phyloP scores from a whole-genome alignment of 306 rosid species.

The Dryas drummondii region DNA sequence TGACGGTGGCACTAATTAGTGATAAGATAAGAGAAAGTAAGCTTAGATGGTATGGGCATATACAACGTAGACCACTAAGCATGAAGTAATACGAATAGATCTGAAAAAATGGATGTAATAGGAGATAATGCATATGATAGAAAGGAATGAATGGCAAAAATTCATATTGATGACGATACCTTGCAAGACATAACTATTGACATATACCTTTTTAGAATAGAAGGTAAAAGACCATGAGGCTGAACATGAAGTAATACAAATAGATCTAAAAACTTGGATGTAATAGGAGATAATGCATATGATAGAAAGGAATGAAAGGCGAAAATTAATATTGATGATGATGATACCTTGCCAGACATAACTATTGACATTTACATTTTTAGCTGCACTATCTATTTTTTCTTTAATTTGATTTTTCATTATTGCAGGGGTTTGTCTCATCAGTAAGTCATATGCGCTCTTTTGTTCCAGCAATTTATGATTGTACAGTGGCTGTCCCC shows the following conservation, averaged over 20 bases:
- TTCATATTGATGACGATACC: neutral
- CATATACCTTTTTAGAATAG: neutral
- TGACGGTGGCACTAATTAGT: no score
- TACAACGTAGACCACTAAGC: no score
- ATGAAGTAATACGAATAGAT: no score
- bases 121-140: neutral
- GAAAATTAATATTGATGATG: no score
- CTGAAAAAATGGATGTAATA: no score
- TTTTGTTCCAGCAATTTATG: slow-evolving; percentile 73
- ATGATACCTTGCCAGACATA: neutral
- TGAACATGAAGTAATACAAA: no score
- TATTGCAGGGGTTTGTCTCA: slow-evolving; percentile 75
- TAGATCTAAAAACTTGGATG: no score
- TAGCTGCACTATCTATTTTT: neutral
- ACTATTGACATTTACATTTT: neutral
- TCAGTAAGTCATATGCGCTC: slow-evolving; percentile 52
- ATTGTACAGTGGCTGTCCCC: slow-evolving; percentile 71
- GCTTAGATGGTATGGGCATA: no score
- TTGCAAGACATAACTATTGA: neutral
- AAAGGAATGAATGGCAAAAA: neutral
- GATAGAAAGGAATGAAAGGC: neutral
- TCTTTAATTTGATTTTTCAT: neutral
- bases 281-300: neutral
- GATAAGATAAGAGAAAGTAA: no score
- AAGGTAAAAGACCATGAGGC: no score